phyloP scores from a whole-genome alignment of 1,139 yeast genomes.

The Suhomyces wounanorum region DNA sequence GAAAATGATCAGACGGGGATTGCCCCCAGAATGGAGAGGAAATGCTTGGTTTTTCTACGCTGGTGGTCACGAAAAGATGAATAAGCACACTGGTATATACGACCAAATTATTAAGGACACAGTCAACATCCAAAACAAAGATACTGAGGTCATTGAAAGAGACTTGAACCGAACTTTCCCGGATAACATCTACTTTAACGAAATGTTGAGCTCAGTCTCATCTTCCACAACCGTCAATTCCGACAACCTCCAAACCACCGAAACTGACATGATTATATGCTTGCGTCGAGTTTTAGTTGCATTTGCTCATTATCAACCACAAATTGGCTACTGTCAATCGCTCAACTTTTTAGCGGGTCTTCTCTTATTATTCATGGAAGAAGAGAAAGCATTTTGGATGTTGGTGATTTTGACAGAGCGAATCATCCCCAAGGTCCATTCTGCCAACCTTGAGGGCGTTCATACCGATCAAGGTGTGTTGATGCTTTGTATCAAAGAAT shows the following conservation, averaged over 20 bases:
- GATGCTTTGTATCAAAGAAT: constrained; percentile 82
- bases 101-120: constrained; percentile 64
- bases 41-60: constrained; percentile 96
- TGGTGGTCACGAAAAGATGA: constrained; percentile 78
- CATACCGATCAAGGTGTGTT: constrained; percentile 94
- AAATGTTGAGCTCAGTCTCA: constrained; percentile 7
- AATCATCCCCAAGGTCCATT: constrained; percentile 90
- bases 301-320: constrained; percentile 84
- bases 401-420: constrained; percentile 83
- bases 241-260: constrained; percentile 26
- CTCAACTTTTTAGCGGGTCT: constrained; percentile 89
- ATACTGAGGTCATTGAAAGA: constrained; percentile 89
- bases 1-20: constrained; percentile 83
- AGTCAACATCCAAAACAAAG: constrained; percentile 54
- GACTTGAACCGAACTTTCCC: constrained; percentile 94
- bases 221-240: constrained; percentile 8
- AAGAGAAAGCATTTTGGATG: constrained; percentile 95
- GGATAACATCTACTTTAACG: constrained; percentile 75
- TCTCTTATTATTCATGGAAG: constrained; percentile 77
- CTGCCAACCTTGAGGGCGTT: constrained; percentile 87
- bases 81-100: constrained; percentile 71
- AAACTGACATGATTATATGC: constrained; percentile 66
- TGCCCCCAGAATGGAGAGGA: constrained; percentile 97
- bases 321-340: constrained; percentile 94
- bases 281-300: constrained; percentile 80